Evolutionary conservation across 805 yeast species (phyloP).

Genomic region (Schizosaccharomyces octosporus): DNA sequence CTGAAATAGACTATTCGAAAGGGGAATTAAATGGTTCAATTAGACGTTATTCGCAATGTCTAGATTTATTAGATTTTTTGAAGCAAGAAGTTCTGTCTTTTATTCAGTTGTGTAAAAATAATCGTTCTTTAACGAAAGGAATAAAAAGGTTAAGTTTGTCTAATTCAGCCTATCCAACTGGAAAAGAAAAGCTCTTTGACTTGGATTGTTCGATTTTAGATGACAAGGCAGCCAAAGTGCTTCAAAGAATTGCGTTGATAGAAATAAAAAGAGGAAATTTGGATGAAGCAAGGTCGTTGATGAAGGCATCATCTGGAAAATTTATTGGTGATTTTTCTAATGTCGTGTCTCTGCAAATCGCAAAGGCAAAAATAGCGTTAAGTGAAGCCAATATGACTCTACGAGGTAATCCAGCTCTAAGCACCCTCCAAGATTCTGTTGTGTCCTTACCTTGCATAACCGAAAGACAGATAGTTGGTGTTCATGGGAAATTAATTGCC

Average conservation of each 20-base stretch:
- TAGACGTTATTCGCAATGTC: not conserved
- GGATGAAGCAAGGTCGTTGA: not conserved
- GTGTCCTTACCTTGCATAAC: slow-evolving; percentile 18
- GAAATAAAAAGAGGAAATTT: not conserved
- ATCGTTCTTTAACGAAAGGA: not conserved
- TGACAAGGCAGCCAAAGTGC: not conserved
- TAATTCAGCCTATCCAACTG: not conserved
- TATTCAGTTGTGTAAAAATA: not conserved
- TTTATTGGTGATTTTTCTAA: not conserved
- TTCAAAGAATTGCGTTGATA: not conserved
- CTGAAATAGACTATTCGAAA: not conserved
- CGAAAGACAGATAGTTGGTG: not conserved
- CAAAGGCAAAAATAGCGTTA: not conserved
- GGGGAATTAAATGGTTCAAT: not conserved
- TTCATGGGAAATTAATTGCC: not conserved
- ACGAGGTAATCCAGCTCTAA: slow-evolving; percentile 23
- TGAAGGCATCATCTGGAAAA: not conserved
- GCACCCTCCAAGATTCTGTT: slow-evolving; percentile 26
- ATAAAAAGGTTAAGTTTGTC: not conserved
- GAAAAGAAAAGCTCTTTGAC: not conserved
- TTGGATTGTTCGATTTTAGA: not conserved
- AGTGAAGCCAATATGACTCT: slow-evolving; percentile 3
- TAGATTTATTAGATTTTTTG: not conserved
- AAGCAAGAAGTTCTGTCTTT: not conserved
- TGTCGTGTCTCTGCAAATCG: not conserved